Conservation (phyloP, 495 filamentous ascomycete species). For the Hypoxylon intermedium region DNA sequence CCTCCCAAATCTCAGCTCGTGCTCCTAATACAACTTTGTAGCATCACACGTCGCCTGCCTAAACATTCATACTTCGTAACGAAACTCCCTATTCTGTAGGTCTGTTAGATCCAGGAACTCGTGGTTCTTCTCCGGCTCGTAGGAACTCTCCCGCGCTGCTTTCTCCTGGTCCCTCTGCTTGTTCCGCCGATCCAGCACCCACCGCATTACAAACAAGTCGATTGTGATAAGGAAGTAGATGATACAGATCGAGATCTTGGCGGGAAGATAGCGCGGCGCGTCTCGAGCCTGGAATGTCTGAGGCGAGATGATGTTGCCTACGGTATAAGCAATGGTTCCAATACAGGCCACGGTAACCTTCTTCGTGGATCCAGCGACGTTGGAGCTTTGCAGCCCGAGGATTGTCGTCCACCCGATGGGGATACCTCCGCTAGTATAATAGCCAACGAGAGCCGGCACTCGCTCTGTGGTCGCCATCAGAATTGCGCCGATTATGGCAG, state of each 20-base stretch:
- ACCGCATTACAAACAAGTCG: conserved; percentile 61
- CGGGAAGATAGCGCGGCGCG: conserved; percentile 68
- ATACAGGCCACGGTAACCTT: conserved; percentile 75
- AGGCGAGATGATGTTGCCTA: conserved; percentile 61
- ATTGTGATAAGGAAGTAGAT: conserved; percentile 62
- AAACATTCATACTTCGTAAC: conserved; percentile 59
- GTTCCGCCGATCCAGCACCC: conserved; percentile 60
- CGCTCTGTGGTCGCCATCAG: conserved; percentile 67
- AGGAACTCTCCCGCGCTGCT: conserved; percentile 56
- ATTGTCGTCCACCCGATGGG: conserved; percentile 65
- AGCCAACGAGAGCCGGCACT: conserved; percentile 69
- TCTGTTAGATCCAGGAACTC: conserved; percentile 72
- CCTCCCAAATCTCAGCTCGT: no score
- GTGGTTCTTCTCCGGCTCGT: conserved; percentile 71
- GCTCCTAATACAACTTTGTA: no score
- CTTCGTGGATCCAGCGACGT: conserved; percentile 77
- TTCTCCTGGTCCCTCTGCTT: conserved; percentile 67
- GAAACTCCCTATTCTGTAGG: conserved; percentile 70
- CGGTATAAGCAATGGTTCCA: conserved; percentile 70
- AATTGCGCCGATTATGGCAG: conserved; percentile 64
- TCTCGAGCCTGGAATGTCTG: conserved; percentile 43
- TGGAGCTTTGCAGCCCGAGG: conserved; percentile 66
- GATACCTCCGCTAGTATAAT: conserved; percentile 50
- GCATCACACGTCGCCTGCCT: no score
- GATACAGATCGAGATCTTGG: conserved; percentile 71